These are phyloP conservation scores for Endocladia muricata DNA, from an alignment of 31 red algal species.

Conservation along the genomic window DNA sequence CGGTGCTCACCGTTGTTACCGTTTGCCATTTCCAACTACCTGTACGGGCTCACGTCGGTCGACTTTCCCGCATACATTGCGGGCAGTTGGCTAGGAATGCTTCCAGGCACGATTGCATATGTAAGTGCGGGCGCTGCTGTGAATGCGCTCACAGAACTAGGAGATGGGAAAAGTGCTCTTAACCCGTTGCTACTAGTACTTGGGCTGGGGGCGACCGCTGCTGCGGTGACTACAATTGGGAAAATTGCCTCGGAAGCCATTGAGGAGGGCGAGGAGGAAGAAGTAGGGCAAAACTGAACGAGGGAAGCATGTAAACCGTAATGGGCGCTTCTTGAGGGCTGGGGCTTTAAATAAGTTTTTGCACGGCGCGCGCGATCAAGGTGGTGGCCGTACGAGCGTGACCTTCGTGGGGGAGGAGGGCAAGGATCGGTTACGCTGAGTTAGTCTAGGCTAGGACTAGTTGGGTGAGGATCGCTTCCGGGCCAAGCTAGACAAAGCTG, in stretches of 20 bases:
- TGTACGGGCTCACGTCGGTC: constrained; percentile 96
- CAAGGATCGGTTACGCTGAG: too few relatives aligned
- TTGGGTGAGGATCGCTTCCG: too few relatives aligned
- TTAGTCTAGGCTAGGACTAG: too few relatives aligned
- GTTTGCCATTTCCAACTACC: constrained; percentile 93
- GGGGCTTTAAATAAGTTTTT: too few relatives aligned
- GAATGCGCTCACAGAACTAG: constrained; percentile 66
- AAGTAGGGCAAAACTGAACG: too few relatives aligned
- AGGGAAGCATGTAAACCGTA: too few relatives aligned
- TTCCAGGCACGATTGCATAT: constrained; percentile 95
- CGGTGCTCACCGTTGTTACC: constrained; percentile 92
- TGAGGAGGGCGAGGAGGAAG: constrained; percentile 14
- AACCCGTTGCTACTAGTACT: constrained; percentile 50
- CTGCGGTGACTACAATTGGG: constrained; percentile 45
- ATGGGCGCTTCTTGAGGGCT: too few relatives aligned
- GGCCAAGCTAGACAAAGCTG: too few relatives aligned
- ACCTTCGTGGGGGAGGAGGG: too few relatives aligned
- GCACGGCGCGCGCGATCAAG: too few relatives aligned
- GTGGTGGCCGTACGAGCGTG: too few relatives aligned
- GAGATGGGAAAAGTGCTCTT: constrained; percentile 4
- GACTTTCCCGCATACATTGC: constrained; percentile 58
- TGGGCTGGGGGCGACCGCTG: constrained; percentile 58
- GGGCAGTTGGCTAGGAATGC: constrained; percentile 91
- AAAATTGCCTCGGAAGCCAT: constrained; percentile 57
- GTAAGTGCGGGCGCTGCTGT: constrained; percentile 90